phyloP scores from a whole-genome alignment of 768 basidiomycete species.

The Boletellus sp. region DNA sequence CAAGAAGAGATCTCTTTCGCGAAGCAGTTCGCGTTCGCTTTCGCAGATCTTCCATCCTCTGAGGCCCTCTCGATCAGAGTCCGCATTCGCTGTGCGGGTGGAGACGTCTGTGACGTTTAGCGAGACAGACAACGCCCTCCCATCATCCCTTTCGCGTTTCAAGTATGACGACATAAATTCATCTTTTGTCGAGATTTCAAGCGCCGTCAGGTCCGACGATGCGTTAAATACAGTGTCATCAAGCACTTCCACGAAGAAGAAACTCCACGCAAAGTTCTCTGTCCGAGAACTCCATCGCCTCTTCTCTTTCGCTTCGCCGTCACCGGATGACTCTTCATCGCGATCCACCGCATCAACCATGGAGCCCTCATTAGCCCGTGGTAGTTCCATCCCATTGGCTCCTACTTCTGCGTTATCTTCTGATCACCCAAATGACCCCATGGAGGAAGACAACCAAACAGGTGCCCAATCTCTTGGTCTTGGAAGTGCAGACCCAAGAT shows the following conservation, averaged over 20 bases:
- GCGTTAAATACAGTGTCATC: conserved; percentile 29
- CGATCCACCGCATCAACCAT: conserved; percentile 1
- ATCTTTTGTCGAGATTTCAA: conserved; percentile 15
- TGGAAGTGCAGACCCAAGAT: conserved; percentile 18
- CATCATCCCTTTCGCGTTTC: conserved; percentile 4
- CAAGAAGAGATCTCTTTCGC: conserved; percentile 28
- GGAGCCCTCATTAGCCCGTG: background rate
- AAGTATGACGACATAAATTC: conserved; percentile 26
- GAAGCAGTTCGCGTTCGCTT: conserved; percentile 30
- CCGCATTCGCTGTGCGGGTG: conserved; percentile 21
- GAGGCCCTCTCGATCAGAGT: conserved; percentile 29
- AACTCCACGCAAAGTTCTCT: conserved; percentile 30
- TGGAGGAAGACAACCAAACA: conserved; percentile 15
- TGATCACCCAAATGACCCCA: conserved; percentile 14
- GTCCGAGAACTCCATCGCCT: conserved; percentile 36
- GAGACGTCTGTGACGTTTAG: conserved; percentile 20
- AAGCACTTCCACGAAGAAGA: conserved; percentile 31
- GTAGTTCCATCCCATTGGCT: conserved; percentile 2
- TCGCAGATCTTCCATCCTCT: conserved; percentile 24
- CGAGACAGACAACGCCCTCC: conserved; percentile 8
- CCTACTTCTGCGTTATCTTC: conserved; percentile 15
- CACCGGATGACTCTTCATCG: conserved; percentile 8
- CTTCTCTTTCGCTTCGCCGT: conserved; percentile 26
- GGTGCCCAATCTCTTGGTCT: conserved; percentile 18
- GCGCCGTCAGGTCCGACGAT: conserved; percentile 10